Percentiles rank a stretch among this genome's conserved stretches.
These are phyloP conservation scores for Theobroma cacao DNA, from an alignment of 345 rosid species.

Conservation along the genomic window DNA sequence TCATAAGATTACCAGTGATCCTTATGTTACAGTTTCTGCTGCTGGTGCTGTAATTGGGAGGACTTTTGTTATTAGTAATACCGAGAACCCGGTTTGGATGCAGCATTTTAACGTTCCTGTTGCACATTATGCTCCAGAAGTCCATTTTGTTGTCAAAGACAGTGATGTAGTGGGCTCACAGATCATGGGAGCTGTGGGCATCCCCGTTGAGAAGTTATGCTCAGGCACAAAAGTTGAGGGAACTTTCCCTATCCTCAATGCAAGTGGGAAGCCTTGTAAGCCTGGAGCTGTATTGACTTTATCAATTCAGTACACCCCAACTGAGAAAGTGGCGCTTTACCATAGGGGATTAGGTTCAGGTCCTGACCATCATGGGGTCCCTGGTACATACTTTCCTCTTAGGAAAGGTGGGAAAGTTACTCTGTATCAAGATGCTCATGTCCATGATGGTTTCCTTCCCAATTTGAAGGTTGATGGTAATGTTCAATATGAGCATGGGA, in stretches of 20 bases:
- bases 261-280: conserved; percentile 69
- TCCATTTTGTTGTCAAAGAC: conserved; percentile 83
- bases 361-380: conserved; percentile 60
- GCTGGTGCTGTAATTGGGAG: conserved; percentile 75
- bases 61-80: conserved; percentile 71
- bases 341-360: conserved; percentile 58
- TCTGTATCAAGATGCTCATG: conserved; percentile 94
- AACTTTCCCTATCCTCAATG: conserved; percentile 52
- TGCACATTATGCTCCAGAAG: conserved; percentile 73
- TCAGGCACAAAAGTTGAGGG: conserved; percentile 62
- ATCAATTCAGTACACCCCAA: conserved; percentile 65
- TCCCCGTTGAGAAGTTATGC: conserved; percentile 58
- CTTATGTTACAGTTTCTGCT: conserved; percentile 72
- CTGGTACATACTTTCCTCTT: conserved; percentile 82
- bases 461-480: conserved; percentile 53
- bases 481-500: conserved; percentile 46
- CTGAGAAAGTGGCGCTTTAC: conserved; percentile 46
- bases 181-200: conserved; percentile 74
- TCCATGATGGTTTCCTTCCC: conserved; percentile 58
- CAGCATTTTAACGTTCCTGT: conserved; percentile 82
- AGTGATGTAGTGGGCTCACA: conserved; percentile 80
- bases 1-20: conserved; percentile 77
- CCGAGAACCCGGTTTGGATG: conserved; percentile 84
- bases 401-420: conserved; percentile 79
- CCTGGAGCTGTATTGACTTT: conserved; percentile 63